Percentiles rank a stretch among this genome's conserved stretches.
These are phyloP conservation scores for Bruguiera sexangula DNA, from an alignment of 345 rosid genomes.

Conservation along the genomic window DNA sequence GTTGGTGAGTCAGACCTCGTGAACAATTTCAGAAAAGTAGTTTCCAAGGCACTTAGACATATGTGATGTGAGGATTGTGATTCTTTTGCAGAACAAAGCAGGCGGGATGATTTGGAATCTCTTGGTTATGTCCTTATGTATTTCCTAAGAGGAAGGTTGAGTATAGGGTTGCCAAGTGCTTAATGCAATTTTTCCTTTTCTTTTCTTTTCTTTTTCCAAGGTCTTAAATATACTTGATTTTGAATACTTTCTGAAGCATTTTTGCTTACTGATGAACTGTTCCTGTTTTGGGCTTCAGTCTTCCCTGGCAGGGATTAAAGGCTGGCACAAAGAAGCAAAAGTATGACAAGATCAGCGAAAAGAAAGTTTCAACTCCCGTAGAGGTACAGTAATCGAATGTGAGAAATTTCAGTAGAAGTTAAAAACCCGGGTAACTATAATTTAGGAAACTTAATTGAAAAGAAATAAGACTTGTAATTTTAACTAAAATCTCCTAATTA, in stretches of 20 bases:
- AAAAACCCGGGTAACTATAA: too few relatives aligned
- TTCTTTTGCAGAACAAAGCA: constrained; percentile 78
- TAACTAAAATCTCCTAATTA: too few relatives aligned
- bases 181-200: not conserved
- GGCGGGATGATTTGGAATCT: constrained; percentile 98
- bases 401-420: too few relatives aligned
- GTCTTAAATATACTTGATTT: not conserved
- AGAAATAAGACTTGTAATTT: too few relatives aligned
- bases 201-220: not conserved
- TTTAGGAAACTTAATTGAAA: too few relatives aligned
- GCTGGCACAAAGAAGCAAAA: constrained; percentile 97
- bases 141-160: constrained; percentile 90
- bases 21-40: not conserved
- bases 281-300: constrained; percentile 44
- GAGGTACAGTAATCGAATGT: constrained; percentile 48
- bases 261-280: constrained; percentile 15
- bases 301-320: constrained; percentile 97
- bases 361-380: constrained; percentile 85
- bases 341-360: constrained; percentile 94
- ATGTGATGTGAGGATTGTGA: constrained; percentile 4
- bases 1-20: constrained; percentile 54
- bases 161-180: not conserved
- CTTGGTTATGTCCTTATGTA: constrained; percentile 98
- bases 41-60: not conserved
- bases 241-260: not conserved